Evolutionary conservation across 2,329 filamentous ascomycete genomes (phyloP).

Genomic region (Venturia pyrina): DNA sequence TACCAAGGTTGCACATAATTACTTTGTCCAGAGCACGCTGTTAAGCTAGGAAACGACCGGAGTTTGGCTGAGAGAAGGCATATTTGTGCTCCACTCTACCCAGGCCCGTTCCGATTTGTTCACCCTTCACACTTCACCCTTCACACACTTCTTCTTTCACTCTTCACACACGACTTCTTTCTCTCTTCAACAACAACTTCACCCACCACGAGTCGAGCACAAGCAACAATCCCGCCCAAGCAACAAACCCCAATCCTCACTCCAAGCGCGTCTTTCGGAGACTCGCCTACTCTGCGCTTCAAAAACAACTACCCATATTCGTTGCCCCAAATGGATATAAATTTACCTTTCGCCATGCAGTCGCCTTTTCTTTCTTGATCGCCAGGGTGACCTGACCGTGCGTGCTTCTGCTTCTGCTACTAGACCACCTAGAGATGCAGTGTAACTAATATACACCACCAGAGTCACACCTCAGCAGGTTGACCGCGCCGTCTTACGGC

Average conservation of each 20-base stretch:
- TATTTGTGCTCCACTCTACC: not conserved
- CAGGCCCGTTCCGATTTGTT: too few relatives aligned
- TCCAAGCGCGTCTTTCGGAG: not conserved
- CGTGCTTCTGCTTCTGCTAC: not conserved
- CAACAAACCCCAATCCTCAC: not conserved
- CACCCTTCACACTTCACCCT: too few relatives aligned
- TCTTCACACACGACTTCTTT: not conserved
- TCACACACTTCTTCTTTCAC: not conserved
- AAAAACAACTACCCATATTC: not conserved
- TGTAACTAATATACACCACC: not conserved
- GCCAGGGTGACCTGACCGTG: not conserved
- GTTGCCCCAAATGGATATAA: constrained; percentile 2
- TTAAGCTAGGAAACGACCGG: not conserved
- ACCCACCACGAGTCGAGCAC: not conserved
- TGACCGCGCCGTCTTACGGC: not conserved
- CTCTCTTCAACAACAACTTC: not conserved
- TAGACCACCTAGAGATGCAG: not conserved
- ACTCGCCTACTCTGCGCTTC: not conserved
- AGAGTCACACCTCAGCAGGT: constrained; percentile 1
- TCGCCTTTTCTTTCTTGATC: not conserved
- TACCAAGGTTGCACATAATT: not conserved
- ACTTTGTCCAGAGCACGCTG: not conserved
- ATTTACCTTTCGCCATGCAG: not conserved
- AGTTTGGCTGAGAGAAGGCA: not conserved
- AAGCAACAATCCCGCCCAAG: not conserved